Evolutionary conservation across 2,329 filamentous ascomycete genomes (phyloP).

Genomic region (Fonsecaea erecta): DNA sequence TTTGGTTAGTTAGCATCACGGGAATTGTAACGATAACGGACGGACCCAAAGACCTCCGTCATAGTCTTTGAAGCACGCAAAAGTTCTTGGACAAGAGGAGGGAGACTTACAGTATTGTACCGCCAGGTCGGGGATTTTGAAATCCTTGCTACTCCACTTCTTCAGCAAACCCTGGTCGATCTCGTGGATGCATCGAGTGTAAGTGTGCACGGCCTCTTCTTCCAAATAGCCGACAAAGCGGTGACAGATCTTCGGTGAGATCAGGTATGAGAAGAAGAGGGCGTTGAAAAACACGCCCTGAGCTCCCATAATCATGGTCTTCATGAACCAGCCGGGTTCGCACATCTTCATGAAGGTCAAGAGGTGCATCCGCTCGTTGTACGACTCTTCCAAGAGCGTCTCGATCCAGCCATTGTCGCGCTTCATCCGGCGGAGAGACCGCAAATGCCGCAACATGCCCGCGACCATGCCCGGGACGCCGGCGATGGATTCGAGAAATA

Average conservation of each 20-base stretch:
- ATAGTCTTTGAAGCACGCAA: not conserved
- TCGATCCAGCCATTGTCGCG: conserved; percentile 97
- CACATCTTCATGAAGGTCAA: conserved; percentile 92
- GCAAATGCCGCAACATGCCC: conserved; percentile 88
- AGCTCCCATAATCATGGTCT: conserved; percentile 84
- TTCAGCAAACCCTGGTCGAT: conserved; percentile 83
- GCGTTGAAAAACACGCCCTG: conserved; percentile 97
- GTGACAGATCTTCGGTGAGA: conserved; percentile 86
- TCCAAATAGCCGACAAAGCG: conserved; percentile 97
- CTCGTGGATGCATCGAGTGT: conserved; percentile 85
- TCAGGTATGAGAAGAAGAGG: conserved; percentile 84
- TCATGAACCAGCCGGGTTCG: conserved; percentile 86
- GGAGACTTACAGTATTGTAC: conserved; percentile 71
- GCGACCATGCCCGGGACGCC: conserved; percentile 97
- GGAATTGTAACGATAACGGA: not conserved
- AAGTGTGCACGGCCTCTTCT: conserved; percentile 95
- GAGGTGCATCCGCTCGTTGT: conserved; percentile 93
- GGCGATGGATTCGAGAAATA: conserved; percentile 93
- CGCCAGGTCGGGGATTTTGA: conserved; percentile 84
- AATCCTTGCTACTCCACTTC: conserved; percentile 68
- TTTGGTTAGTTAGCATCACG: not conserved
- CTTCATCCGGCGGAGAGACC: conserved; percentile 81
- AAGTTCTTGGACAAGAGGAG: too few species aligned
- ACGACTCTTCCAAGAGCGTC: conserved; percentile 84
- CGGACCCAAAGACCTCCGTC: not conserved